Base-by-base conservation (phyloP, 768 basidiomycete genomes). In the Hemileccinum impolitum region DNA sequence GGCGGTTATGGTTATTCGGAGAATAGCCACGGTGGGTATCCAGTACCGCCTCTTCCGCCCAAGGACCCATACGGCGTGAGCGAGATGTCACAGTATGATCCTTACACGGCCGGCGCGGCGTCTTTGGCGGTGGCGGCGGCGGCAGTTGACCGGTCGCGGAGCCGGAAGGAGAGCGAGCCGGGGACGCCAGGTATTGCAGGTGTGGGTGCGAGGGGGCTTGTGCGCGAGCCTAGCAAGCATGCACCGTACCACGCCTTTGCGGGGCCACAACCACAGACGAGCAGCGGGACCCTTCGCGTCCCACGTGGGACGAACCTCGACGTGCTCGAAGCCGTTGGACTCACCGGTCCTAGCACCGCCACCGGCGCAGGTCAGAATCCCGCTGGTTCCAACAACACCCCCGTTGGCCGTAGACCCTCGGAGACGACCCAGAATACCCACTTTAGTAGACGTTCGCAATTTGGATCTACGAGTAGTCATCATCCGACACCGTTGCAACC, bases 11-110 rank as follows among this genome's bases (percentile, higher is more conserved):
- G 64, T 13, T 79, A 77, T 23, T 80, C 81, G 12, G 73, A 75
- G 17, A 73, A 72, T 18, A 74, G 70, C 30, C 81, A 85, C 50
- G 84, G 82, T n/a, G 80, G 82, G 4, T 82, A 68, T 53, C 68
- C 61, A 4, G 76, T 83, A 53, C 70, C 75, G 0, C 68, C 79
- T 1, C 69, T 80, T 64, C 48, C 41, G 12, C 63, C 56, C 39
- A 66, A 53, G 14, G 81, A 79, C 36, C 58, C 67, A 15, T 84
- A 80, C 58, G 70, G 71, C 21, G 78, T 83, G 79, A 71, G 69
- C 17, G 80, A 81, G 56, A 66, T 72, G 60, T 53, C 67, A 4
- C 65, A 60, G n/a, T 68, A 62, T 60, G 73, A 75, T 23, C 62
- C 71, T 3, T 72, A 73, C 8, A 50, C 63, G 1, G 58, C 61